These are phyloP conservation scores for Usnea hakonensis DNA, from an alignment of 495 filamentous ascomycete genomes.

Conservation along the genomic window DNA sequence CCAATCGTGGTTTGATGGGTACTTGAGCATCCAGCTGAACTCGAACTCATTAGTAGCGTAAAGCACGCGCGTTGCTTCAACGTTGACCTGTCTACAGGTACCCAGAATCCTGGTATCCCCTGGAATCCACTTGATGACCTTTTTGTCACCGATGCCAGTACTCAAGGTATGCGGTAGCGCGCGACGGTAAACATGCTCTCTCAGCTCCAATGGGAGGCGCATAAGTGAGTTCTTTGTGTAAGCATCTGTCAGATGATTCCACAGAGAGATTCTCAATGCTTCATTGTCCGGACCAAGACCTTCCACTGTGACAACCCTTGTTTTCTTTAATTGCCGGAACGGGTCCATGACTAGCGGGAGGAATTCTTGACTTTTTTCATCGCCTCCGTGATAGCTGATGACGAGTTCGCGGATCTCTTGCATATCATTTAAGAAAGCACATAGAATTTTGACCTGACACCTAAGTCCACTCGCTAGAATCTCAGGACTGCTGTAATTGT, in stretches of 20 bases:
- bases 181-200: slow-evolving; percentile 19
- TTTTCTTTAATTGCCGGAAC: neutral
- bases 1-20: neutral
- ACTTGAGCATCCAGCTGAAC: neutral
- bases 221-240: slow-evolving; percentile 12
- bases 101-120: neutral
- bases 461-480: slow-evolving; percentile 25
- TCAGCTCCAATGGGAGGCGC: slow-evolving; percentile 21
- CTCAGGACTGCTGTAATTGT: slow-evolving; percentile 32
- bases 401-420: slow-evolving; percentile 18
- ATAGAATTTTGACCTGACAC: slow-evolving; percentile 28
- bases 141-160: neutral
- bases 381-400: slow-evolving; percentile 8
- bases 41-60: neutral
- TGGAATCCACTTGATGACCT: neutral
- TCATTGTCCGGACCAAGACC: neutral
- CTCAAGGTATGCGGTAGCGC: slow-evolving; percentile 3
- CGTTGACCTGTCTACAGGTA: neutral
- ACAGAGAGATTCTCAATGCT: neutral
- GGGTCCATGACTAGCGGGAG: neutral
- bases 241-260: neutral
- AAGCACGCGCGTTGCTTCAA: neutral
- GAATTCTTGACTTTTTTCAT: neutral
- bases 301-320: neutral
- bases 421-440: slow-evolving; percentile 11